phyloP scores from a whole-genome alignment of 345 rosid genomes.

The Orychophragmus violaceus region DNA sequence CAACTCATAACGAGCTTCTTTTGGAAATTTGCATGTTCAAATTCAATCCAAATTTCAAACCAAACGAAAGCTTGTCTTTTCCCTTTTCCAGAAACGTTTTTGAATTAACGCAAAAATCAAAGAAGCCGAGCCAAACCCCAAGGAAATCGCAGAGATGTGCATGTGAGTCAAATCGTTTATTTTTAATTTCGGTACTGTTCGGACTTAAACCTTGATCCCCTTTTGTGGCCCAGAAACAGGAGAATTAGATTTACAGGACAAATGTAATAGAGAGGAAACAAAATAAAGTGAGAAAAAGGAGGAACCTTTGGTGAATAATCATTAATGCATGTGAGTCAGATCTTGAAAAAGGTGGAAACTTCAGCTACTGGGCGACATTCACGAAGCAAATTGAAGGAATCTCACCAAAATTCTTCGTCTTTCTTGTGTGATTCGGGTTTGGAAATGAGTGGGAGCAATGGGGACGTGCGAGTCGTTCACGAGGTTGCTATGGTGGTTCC shows the following conservation, averaged over 20 bases:
- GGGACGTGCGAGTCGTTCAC: slow-evolving; percentile 41
- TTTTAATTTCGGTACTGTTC: not conserved
- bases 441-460: slow-evolving; percentile 48
- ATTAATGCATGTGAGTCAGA: slow-evolving; percentile 16
- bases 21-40: slow-evolving; percentile 24
- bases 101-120: not conserved
- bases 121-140: not conserved
- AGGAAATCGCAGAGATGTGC: not conserved
- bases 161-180: not conserved
- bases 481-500: slow-evolving; percentile 81
- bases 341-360: slow-evolving; percentile 15
- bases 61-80: slow-evolving; percentile 15
- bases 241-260: slow-evolving; percentile 1
- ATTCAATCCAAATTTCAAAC: slow-evolving; percentile 8
- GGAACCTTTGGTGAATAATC: slow-evolving; percentile 9
- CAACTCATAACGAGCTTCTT: slow-evolving; percentile 12
- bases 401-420: not conserved
- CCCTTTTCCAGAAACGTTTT: slow-evolving; percentile 15
- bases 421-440: not conserved
- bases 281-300: slow-evolving; percentile 10
- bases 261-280: not conserved
- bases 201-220: slow-evolving; percentile 28
- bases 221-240: slow-evolving; percentile 17
- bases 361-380: slow-evolving; percentile 3
- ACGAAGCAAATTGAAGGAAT: not conserved